These are phyloP conservation scores for Plasmodium falciparum DNA, from an alignment of 169 alveolate species.

Conservation along the genomic window DNA sequence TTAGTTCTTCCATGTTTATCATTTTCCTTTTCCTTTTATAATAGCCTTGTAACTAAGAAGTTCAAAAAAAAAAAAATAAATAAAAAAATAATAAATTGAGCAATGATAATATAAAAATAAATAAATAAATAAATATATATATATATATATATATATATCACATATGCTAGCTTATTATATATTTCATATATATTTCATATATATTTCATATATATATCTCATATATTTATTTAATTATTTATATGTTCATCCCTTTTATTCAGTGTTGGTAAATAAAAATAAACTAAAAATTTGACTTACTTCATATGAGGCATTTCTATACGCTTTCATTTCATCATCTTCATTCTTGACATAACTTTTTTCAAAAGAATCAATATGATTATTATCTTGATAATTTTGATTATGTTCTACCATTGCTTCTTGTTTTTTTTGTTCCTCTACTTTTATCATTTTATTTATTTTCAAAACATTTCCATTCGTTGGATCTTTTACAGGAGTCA, in stretches of 20 bases:
- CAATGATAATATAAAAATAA: too few relatives aligned
- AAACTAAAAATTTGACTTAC: slow-evolving; percentile 11
- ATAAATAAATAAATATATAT: too few relatives aligned
- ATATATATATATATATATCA: too few relatives aligned
- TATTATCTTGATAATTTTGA: neutral
- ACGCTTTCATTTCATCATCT: slow-evolving; percentile 30
- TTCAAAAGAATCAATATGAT: neutral
- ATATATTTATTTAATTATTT: neutral
- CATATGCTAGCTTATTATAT: too few relatives aligned
- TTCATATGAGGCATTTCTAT: slow-evolving; percentile 68
- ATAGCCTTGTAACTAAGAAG: slow-evolving; percentile 57
- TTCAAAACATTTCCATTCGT: neutral
- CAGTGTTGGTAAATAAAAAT: neutral
- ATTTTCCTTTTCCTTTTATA: slow-evolving; percentile 59
- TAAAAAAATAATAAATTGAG: too few relatives aligned
- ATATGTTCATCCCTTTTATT: neutral
- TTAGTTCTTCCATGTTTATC: slow-evolving; percentile 14
- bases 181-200: too few relatives aligned
- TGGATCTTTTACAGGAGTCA: neutral
- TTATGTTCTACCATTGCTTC: neutral
- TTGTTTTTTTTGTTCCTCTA: neutral
- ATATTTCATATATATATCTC: neutral
- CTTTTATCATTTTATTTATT: slow-evolving; percentile 5
- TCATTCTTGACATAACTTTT: neutral
- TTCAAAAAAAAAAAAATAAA: neutral